Conservation (phyloP, 495 filamentous ascomycete species). For the Hyaloscypha variabilis region DNA sequence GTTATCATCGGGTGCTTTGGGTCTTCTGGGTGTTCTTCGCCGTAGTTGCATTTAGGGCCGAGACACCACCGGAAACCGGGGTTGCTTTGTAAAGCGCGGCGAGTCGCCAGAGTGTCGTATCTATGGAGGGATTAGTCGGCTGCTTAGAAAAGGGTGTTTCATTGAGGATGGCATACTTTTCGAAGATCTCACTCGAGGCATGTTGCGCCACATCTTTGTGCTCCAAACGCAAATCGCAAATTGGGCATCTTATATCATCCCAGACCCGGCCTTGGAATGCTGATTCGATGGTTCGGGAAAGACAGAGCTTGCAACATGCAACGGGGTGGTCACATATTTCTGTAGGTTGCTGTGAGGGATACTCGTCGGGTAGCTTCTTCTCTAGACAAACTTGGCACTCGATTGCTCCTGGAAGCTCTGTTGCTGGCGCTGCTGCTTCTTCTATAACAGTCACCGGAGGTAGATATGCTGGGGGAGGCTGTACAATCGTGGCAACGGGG, state of each 20-base stretch:
- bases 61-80: slow-evolving; percentile 25
- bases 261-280: slow-evolving; percentile 21
- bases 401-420: slow-evolving; percentile 12
- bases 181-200: slow-evolving; percentile 17
- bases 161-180: slow-evolving; percentile 11
- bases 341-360: slow-evolving; percentile 11
- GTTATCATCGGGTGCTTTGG: slow-evolving; percentile 14
- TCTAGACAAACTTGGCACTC: slow-evolving; percentile 21
- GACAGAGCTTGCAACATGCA: slow-evolving; percentile 16
- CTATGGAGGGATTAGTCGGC: neutral
- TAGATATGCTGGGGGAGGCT: slow-evolving; percentile 3
- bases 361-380: slow-evolving; percentile 10
- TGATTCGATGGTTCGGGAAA: slow-evolving; percentile 1
- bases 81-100: slow-evolving; percentile 7
- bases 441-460: neutral
- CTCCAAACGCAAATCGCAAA: slow-evolving; percentile 17
- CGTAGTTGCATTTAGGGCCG: slow-evolving; percentile 17
- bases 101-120: slow-evolving; percentile 18
- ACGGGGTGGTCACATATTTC: slow-evolving; percentile 11
- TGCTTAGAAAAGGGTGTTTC: neutral
- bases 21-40: slow-evolving; percentile 18
- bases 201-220: slow-evolving; percentile 22
- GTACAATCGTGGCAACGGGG: too few species aligned
- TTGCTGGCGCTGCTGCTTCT: neutral
- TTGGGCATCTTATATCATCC: slow-evolving; percentile 23